Evolutionary conservation across 1,284 basidiomycete species (phyloP), one percentile per base, ranked within the genome.

Genomic region (Apiotrichum veenhuisii): DNA sequence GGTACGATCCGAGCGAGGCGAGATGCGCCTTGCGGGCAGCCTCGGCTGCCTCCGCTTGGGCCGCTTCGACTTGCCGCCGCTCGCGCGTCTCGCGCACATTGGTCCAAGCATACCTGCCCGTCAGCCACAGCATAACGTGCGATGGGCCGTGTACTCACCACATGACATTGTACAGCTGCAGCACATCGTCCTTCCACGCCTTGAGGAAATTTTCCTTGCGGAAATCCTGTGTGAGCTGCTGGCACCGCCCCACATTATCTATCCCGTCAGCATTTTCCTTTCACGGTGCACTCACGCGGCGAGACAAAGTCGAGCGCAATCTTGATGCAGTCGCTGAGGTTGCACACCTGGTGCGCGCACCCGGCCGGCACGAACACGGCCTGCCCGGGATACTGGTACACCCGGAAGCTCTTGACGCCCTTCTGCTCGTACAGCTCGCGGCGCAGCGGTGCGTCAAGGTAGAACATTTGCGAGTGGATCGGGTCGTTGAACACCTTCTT

Each of bases 291-390:
- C 73, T 69, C 54, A 77, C 74, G 74, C 17, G 91, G 87, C 77
- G 88, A 91, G 62, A 97, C 91, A 77, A 94, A 98, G 78, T 98
- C 93, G 63, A 89, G 83, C n/a, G 94, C 93, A 47, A 96, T 89
- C 79, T 97, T 97, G 79, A 97, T 87, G 72, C 90, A 95, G 73
- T 96, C 91, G 14, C 90, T 82, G 34, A 94, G 78, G 61, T 75
- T 77, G 55, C 84, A 70, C 50, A 91, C 90, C 82, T 94, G 91
- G 77, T 96, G 91, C 0, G 93, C 92, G 74, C 91, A 96, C 34
- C 94, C 93, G 1, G 93, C 93, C 3, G 93, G 93, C 64, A 98
- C 92, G 73, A 97, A 94, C 14, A 98, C 86, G 0, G 91, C 93
- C 67, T 98, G 88, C n/a, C 92, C 91, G 1, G 88, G 88, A 63